Conservation (phyloP, 129 eudicot species). For the Helichrysum umbraculigerum region DNA sequence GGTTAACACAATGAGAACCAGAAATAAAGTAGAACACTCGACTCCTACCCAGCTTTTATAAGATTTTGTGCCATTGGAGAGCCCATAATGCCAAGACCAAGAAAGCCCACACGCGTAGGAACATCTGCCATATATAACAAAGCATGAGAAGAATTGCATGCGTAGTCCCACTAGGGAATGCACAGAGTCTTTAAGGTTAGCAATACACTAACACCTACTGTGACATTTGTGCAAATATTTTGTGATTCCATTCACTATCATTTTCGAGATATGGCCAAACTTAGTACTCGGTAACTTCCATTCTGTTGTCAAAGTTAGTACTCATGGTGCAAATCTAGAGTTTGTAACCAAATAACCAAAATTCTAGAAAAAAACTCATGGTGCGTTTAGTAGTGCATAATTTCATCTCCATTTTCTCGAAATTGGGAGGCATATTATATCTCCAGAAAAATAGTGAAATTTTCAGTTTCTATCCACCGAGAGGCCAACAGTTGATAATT, state of each 20-base stretch:
- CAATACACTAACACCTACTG: no score
- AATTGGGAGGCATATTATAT: no score
- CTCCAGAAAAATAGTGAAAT: no score
- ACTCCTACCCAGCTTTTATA: conserved; percentile 79
- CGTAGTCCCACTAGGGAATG: conserved; percentile 1
- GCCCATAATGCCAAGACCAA: conserved; percentile 99
- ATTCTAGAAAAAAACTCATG: no score
- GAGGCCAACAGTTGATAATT: no score
- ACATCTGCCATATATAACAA: conserved; percentile 42
- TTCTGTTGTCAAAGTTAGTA: background rate
- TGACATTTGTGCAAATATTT: background rate
- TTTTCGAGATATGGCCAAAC: background rate
- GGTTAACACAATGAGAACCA: background rate
- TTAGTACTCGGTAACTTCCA: background rate
- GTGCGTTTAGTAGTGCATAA: no score
- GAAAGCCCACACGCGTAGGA: conserved; percentile 75
- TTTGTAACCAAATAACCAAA: background rate
- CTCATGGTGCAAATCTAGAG: no score
- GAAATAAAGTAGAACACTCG: conserved; percentile 12
- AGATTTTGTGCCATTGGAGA: conserved; percentile 96
- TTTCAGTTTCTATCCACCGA: no score
- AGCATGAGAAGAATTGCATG: conserved; percentile 5
- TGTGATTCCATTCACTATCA: background rate
- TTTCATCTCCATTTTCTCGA: no score
- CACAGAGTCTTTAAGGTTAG: background rate